Evolutionary conservation across 371 early-diverging fungal species (phyloP).

Genomic region (Syncephalastrum monosporum): DNA sequence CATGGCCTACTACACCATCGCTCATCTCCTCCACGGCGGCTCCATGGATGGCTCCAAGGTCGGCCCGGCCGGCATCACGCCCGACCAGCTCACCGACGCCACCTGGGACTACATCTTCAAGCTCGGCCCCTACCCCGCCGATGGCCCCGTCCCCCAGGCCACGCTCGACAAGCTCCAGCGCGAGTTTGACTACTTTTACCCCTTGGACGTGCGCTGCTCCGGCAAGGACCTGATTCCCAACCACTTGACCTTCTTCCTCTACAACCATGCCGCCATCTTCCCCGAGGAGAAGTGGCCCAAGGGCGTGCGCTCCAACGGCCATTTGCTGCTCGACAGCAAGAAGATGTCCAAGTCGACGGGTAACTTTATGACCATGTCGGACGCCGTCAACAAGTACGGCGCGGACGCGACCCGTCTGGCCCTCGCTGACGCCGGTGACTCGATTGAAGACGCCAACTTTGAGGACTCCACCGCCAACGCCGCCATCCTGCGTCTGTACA

Average conservation of each 20-base stretch:
- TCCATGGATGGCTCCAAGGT: conserved; percentile 82
- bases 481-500: conserved; percentile 92
- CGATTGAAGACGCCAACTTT: conserved; percentile 99
- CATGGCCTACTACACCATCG: conserved; percentile 99
- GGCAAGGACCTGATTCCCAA: conserved; percentile 99
- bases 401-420: conserved; percentile 98
- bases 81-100: conserved; percentile 89
- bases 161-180: conserved; percentile 74
- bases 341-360: conserved; percentile 99
- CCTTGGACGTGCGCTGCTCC: conserved; percentile 96
- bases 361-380: conserved; percentile 94
- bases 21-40: conserved; percentile 92
- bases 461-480: conserved; percentile 96
- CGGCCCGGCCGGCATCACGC: conserved; percentile 81
- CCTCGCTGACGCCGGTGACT: conserved; percentile 95
- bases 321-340: conserved; percentile 94
- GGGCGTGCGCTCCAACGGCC: conserved; percentile 96
- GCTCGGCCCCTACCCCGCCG: conserved; percentile 69
- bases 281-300: conserved; percentile 93
- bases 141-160: conserved; percentile 57
- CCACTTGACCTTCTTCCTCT: conserved; percentile 99
- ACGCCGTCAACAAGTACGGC: conserved; percentile 90
- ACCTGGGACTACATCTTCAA: conserved; percentile 97
- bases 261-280: conserved; percentile 99
- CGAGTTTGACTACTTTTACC: conserved; percentile 98